phyloP scores from a whole-genome alignment of 1,139 yeast genomes.

The Magnusiomyces suaveolens region DNA sequence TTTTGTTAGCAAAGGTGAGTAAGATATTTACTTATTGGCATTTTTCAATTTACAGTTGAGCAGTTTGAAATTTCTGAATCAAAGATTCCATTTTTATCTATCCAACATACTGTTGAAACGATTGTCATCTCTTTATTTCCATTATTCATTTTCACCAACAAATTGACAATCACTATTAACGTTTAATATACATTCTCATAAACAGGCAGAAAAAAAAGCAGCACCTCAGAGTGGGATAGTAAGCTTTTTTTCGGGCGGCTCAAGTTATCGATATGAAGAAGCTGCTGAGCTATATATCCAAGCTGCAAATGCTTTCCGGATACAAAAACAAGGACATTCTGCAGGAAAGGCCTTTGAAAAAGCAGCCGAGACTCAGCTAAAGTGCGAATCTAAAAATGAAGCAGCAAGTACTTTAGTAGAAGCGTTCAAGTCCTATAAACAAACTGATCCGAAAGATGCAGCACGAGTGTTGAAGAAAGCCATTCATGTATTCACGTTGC shows the following conservation, averaged over 20 bases:
- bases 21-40: no score
- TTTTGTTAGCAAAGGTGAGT: conserved; percentile 17
- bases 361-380: conserved; percentile 72
- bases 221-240: conserved; percentile 70
- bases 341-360: conserved; percentile 82
- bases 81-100: no score
- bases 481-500: conserved; percentile 69
- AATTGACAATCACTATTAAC: not conserved
- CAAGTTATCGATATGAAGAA: conserved; percentile 65
- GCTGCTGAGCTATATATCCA: conserved; percentile 84
- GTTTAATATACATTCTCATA: not conserved
- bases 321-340: conserved; percentile 48
- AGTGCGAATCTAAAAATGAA: conserved; percentile 75
- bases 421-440: conserved; percentile 78
- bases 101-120: no score
- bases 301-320: conserved; percentile 80
- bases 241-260: conserved; percentile 56
- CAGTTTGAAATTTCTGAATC: no score
- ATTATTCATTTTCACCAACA: not conserved
- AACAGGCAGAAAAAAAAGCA: conserved; percentile 54
- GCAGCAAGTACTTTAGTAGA: conserved; percentile 87
- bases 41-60: no score
- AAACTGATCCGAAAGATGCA: conserved; percentile 65
- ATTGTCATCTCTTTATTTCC: no score
- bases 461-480: conserved; percentile 69